Evolutionary conservation across 495 filamentous ascomycete species (phyloP), one percentile per base, ranked within the genome.

Genomic region (Podospora didyma): DNA sequence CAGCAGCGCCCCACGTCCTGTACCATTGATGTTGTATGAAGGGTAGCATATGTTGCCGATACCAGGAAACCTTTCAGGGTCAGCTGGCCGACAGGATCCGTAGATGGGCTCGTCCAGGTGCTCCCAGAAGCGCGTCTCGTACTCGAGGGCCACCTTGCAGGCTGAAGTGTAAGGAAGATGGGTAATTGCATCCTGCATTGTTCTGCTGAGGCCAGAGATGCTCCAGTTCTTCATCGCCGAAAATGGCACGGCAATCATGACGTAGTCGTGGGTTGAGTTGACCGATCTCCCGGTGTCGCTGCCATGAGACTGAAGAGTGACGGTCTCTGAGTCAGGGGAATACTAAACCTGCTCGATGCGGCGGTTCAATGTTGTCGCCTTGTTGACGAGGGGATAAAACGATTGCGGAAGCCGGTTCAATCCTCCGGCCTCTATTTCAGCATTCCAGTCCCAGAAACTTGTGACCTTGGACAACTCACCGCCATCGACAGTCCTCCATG

Each of bases 111-210:
- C 69, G 16, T 69, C 61, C 53, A 78, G 71, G 23, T 87, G 79
- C 57, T 88, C 86, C 86, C 86, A 89, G 77, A 89, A 89, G 3
- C 86, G 78, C 0, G 82, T 79, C 54, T 73, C 65, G 68, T 82
- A 89, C 42, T 84, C 82, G 4, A 89, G 74, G 0, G 85, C 78
- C 0, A 89, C 72, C 54, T 89, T 89, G 73, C 86, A 89, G 19
- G 82, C 77, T 0, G 74, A 69, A 1, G 60, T 56, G 66, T 88
- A 88, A 20, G 77, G 79, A 56, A 88, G 62, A 7, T 78, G 74
- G 17, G 66, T 62, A 62, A 89, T 88, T 2, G 86, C 86, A 26
- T 82, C 78, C 54, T 69, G 65, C 26, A 88, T 78, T 23, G 58
- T 76, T 12, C 64, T 31, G 14, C 67, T 63, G 6, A 74, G 61